phyloP scores from a whole-genome alignment of 2,329 filamentous ascomycete species.

The Diplocarpon mali region DNA sequence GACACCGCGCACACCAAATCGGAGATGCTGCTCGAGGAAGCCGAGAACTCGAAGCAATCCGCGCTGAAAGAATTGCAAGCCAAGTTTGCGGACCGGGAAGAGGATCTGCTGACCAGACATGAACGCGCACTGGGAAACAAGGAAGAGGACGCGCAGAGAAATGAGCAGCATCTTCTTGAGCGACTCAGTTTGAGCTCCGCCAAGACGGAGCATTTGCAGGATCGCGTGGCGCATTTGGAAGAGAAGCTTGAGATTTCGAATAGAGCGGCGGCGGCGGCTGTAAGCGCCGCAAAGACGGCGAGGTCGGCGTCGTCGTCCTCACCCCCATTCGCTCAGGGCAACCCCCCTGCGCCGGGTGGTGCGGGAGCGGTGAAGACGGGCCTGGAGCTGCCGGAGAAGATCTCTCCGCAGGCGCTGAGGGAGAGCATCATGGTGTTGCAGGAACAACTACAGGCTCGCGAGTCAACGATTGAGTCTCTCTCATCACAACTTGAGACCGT shows the following conservation, averaged over 20 bases:
- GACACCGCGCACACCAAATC: slow-evolving; percentile 72
- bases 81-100: slow-evolving; percentile 57
- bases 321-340: slow-evolving; percentile 2
- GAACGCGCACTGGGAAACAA: slow-evolving; percentile 62
- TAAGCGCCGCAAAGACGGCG: slow-evolving; percentile 23
- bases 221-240: slow-evolving; percentile 74
- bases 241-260: slow-evolving; percentile 87
- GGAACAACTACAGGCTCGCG: slow-evolving; percentile 90
- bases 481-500: slow-evolving; percentile 58
- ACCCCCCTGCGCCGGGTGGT: slow-evolving; percentile 26
- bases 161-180: slow-evolving; percentile 70
- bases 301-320: slow-evolving; percentile 17
- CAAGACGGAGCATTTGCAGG: slow-evolving; percentile 76
- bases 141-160: slow-evolving; percentile 69
- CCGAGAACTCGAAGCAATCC: slow-evolving; percentile 54
- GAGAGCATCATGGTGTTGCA: slow-evolving; percentile 95
- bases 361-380: slow-evolving; percentile 19
- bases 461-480: slow-evolving; percentile 78
- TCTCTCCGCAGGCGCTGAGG: slow-evolving; percentile 86
- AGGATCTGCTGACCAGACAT: slow-evolving; percentile 66
- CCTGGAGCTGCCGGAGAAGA: slow-evolving; percentile 61
- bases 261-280: slow-evolving; percentile 53
- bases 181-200: slow-evolving; percentile 72
- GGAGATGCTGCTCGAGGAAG: slow-evolving; percentile 77
- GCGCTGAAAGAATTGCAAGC: slow-evolving; percentile 38